Evolutionary conservation across 129 eudicot species (phyloP).

Genomic region (Centella asiatica): DNA sequence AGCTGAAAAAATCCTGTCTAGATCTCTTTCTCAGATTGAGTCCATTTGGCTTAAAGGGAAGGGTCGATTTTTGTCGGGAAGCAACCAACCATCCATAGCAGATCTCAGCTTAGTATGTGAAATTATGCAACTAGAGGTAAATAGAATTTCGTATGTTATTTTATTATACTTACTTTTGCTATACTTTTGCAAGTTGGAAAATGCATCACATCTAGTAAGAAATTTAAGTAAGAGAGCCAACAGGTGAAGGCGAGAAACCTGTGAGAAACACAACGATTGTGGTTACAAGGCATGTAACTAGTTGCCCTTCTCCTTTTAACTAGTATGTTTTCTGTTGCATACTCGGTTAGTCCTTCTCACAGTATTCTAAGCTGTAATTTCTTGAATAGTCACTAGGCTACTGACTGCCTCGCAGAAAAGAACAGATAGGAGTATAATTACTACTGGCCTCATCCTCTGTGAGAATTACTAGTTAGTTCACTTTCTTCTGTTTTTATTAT

Average conservation of each 20-base stretch:
- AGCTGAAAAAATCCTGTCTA: slow-evolving; percentile 37
- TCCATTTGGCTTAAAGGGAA: slow-evolving; percentile 57
- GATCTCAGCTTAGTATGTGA: slow-evolving; percentile 80
- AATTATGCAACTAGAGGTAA: slow-evolving; percentile 82
- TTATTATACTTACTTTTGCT: background rate
- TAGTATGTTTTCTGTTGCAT: background rate
- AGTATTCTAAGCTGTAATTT: too few relatives aligned
- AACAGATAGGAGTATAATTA: too few relatives aligned
- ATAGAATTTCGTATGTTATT: background rate
- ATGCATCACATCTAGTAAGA: background rate
- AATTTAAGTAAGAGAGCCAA: background rate
- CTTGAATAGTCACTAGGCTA: too few relatives aligned
- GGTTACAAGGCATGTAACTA: background rate
- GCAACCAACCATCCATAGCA: slow-evolving; percentile 63
- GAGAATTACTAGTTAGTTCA: too few relatives aligned
- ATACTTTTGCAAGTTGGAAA: background rate
- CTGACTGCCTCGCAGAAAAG: too few relatives aligned
- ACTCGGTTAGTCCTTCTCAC: too few relatives aligned
- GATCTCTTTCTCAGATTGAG: slow-evolving; percentile 53
- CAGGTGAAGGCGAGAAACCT: background rate
- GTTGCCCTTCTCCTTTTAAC: background rate
- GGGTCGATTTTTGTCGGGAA: slow-evolving; percentile 60
- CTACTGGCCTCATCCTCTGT: too few relatives aligned
- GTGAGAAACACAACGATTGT: background rate
- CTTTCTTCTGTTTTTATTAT: too few relatives aligned